These are phyloP conservation scores for Vitellaria paradoxa DNA, from an alignment of 179 eudicot genomes.

Conservation along the genomic window DNA sequence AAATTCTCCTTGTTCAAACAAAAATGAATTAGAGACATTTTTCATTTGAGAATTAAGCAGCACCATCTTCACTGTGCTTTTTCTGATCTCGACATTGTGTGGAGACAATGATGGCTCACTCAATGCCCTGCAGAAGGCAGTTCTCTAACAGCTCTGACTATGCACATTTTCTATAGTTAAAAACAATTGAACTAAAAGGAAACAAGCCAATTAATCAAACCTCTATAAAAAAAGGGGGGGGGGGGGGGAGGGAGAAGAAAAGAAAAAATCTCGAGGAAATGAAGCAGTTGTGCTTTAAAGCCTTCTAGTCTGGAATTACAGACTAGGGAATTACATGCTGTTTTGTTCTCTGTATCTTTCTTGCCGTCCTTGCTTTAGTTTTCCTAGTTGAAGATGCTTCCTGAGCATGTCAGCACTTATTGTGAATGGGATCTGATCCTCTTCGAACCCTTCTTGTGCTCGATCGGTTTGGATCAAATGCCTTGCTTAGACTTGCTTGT, in stretches of 20 bases:
- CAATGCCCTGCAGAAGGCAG: too few relatives aligned
- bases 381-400: conserved; percentile 23
- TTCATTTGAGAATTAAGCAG: conserved; percentile 1
- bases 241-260: too few relatives aligned
- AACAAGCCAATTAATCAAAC: conserved; percentile 23
- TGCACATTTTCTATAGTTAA: conserved; percentile 27
- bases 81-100: too few relatives aligned
- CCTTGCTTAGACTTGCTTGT: conserved; percentile 27
- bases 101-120: too few relatives aligned
- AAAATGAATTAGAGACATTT: not conserved
- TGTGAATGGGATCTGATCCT: conserved; percentile 84
- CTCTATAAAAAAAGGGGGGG: too few relatives aligned
- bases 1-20: not conserved
- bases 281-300: conserved; percentile 5
- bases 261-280: conserved; percentile 4
- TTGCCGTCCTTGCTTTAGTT: conserved; percentile 5
- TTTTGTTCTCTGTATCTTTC: not conserved
- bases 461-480: conserved; percentile 47
- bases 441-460: conserved; percentile 55
- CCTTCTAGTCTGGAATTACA: conserved; percentile 5
- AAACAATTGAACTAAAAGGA: not conserved
- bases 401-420: conserved; percentile 35
- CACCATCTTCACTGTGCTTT: conserved; percentile 17
- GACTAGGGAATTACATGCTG: conserved; percentile 11
- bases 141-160: conserved; percentile 3